Evolutionary conservation across 306 rosid genomes (phyloP).

Genomic region (Pueraria montana): DNA sequence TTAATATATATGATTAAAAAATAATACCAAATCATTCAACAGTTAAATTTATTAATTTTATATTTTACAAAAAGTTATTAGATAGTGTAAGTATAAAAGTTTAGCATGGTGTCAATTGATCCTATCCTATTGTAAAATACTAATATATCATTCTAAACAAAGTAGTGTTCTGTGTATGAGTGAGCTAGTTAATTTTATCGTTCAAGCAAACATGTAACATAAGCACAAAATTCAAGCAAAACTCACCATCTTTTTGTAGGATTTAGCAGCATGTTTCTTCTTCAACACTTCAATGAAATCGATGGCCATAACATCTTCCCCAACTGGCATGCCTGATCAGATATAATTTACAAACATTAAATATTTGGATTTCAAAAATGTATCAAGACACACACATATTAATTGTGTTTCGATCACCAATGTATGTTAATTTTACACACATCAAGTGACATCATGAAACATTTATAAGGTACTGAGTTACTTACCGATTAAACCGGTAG

Average conservation of each 20-base stretch:
- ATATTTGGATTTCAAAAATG: neutral
- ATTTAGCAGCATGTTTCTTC: slow-evolving; percentile 60
- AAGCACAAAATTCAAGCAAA: neutral
- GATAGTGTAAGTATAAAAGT: slow-evolving; percentile 31
- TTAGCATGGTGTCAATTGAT: slow-evolving; percentile 55
- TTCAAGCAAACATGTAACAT: neutral
- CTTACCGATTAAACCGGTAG: slow-evolving; percentile 57
- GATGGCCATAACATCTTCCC: slow-evolving; percentile 16
- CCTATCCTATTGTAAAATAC: slow-evolving; percentile 27
- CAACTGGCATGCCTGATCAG: slow-evolving; percentile 61
- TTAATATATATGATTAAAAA: no score
- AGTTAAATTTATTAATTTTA: no score
- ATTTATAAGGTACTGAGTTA: neutral
- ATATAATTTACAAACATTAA: neutral
- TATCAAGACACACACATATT: neutral
- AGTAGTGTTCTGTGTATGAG: no score
- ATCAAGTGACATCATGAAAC: neutral
- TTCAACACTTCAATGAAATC: slow-evolving; percentile 61
- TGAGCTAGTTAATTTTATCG: no score
- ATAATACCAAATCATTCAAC: no score
- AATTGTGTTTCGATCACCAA: neutral
- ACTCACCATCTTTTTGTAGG: slow-evolving; percentile 64
- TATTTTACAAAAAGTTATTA: no score
- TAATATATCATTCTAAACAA: no score
- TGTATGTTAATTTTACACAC: neutral